phyloP scores from a whole-genome alignment of 2,329 filamentous ascomycete genomes.

The Lachnellula suecica region DNA sequence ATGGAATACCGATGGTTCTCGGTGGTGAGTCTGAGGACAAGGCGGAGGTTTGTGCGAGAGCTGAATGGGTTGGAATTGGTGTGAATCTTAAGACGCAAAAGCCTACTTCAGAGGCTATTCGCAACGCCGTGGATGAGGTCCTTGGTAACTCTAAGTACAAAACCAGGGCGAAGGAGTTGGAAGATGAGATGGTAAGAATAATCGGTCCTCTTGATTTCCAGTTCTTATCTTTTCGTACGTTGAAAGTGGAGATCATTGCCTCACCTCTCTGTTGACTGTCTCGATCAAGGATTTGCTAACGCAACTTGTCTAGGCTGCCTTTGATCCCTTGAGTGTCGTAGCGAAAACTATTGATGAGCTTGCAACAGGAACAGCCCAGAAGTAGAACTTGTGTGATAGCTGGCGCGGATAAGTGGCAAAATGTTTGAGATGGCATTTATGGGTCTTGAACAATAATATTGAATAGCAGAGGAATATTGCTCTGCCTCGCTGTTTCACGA shows the following conservation, averaged over 20 bases:
- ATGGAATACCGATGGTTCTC: slow-evolving; percentile 36
- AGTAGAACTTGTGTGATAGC: background rate
- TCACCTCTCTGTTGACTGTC: too few species aligned
- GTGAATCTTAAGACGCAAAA: slow-evolving; percentile 31
- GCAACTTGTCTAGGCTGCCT: too few species aligned
- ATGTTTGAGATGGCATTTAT: too few species aligned
- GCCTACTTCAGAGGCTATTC: slow-evolving; percentile 15
- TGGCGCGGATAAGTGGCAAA: too few species aligned
- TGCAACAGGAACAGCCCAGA: slow-evolving; percentile 1
- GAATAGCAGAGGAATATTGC: too few species aligned
- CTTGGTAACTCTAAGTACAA: slow-evolving; percentile 20
- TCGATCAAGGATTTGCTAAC: too few species aligned
- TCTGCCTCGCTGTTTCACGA: too few species aligned
- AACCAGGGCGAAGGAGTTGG: slow-evolving; percentile 13
- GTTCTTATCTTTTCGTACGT: too few species aligned
- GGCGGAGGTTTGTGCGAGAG: slow-evolving; percentile 30
- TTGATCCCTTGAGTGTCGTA: slow-evolving; percentile 19
- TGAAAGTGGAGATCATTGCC: too few species aligned
- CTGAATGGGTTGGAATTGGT: slow-evolving; percentile 36
- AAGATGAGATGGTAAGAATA: slow-evolving; percentile 19
- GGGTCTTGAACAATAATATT: too few species aligned
- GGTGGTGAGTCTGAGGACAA: slow-evolving; percentile 37
- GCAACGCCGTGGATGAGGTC: slow-evolving; percentile 16
- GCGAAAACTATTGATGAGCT: slow-evolving; percentile 19
- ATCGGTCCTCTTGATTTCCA: too few species aligned